Conservation (phyloP, 2,329 filamentous ascomycete genomes). For the Neobulgaria alba region DNA sequence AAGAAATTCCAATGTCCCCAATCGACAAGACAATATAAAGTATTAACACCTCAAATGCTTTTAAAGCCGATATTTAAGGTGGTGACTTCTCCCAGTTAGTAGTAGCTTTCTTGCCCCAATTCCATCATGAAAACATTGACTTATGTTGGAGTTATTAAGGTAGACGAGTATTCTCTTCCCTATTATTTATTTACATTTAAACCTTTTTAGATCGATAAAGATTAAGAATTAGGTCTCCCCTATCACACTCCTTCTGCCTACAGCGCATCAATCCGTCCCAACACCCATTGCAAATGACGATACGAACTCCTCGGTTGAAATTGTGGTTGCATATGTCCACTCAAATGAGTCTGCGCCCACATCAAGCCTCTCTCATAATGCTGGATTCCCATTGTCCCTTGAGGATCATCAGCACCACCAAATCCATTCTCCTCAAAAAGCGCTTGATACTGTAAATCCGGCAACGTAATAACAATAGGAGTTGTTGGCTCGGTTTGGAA, state of each 20-base stretch:
- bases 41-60: too few species aligned
- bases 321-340: conserved; percentile 31
- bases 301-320: conserved; percentile 29
- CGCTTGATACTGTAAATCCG: conserved; percentile 15
- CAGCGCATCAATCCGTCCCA: conserved; percentile 27
- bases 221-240: too few species aligned
- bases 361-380: conserved; percentile 32
- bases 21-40: too few species aligned
- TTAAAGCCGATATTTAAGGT: too few species aligned
- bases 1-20: too few species aligned
- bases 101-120: too few species aligned
- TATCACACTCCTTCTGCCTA: conserved; percentile 1
- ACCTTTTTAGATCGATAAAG: too few species aligned
- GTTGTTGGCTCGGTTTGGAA: conserved; percentile 34
- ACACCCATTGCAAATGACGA: conserved; percentile 30
- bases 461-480: conserved; percentile 16
- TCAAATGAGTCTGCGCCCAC: conserved; percentile 30
- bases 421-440: conserved; percentile 11
- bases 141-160: too few species aligned
- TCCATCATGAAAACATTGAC: too few species aligned
- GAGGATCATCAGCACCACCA: conserved; percentile 45
- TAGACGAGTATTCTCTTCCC: too few species aligned
- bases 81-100: too few species aligned
- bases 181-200: conserved; percentile 10
- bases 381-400: conserved; percentile 30